Percentiles rank a stretch among this genome's conserved stretches.
These are phyloP conservation scores for Calonectria honghensis DNA, from an alignment of 2,329 filamentous ascomycete genomes.

Conservation along the genomic window DNA sequence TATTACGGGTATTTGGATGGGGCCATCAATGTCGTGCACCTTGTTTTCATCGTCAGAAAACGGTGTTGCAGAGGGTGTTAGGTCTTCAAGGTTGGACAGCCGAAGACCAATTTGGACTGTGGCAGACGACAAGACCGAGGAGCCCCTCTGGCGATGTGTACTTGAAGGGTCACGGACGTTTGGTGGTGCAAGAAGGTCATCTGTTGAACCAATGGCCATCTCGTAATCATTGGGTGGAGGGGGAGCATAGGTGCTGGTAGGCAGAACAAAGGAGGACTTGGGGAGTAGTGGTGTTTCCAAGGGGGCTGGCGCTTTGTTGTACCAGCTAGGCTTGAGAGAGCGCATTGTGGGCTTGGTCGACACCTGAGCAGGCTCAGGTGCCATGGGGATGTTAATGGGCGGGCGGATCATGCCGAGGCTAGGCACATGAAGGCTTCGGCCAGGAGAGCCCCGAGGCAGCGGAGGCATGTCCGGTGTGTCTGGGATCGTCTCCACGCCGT, in stretches of 20 bases:
- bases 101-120: slow-evolving; percentile 84
- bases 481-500: slow-evolving; percentile 1
- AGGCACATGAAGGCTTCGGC: slow-evolving; percentile 32
- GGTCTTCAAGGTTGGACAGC: slow-evolving; percentile 76
- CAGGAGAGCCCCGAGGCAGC: slow-evolving; percentile 3
- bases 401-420: slow-evolving; percentile 50
- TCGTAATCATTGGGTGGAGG: slow-evolving; percentile 40
- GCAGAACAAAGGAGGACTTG: slow-evolving; percentile 62
- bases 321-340: slow-evolving; percentile 53
- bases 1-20: slow-evolving; percentile 46
- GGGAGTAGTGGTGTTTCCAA: slow-evolving; percentile 52
- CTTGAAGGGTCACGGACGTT: slow-evolving; percentile 63
- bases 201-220: slow-evolving; percentile 30
- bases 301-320: slow-evolving; percentile 51
- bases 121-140: slow-evolving; percentile 78
- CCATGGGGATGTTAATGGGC: slow-evolving; percentile 42
- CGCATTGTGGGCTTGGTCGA: slow-evolving; percentile 49
- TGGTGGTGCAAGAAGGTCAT: slow-evolving; percentile 62
- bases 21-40: slow-evolving; percentile 63
- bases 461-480: slow-evolving; percentile 31
- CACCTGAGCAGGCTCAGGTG: slow-evolving; percentile 44
- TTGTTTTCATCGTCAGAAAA: slow-evolving; percentile 52
- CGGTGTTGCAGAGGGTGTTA: slow-evolving; percentile 58
- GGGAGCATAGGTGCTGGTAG: slow-evolving; percentile 67
- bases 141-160: slow-evolving; percentile 72